A percentile compares a stretch with the other conserved stretches of the same genome.
phyloP scores from a whole-genome alignment of 78 protist genomes.

The slime mould (Dictyostelium discoideum) region DNA sequence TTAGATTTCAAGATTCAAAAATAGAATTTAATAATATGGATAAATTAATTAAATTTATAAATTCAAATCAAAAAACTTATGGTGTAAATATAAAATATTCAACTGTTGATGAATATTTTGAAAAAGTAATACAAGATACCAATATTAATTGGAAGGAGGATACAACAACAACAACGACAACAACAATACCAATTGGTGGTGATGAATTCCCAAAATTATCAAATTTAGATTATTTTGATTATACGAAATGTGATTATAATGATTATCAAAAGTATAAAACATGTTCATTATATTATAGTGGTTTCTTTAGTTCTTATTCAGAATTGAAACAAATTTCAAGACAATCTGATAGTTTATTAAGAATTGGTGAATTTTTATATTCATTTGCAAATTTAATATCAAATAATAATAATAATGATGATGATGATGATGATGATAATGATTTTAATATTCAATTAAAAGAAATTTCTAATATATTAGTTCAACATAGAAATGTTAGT shows the following conservation, averaged over 20 bases:
- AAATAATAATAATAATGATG: background rate
- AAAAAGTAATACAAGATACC: constrained; percentile 12
- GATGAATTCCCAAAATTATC: background rate
- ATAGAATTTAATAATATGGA: constrained; percentile 75
- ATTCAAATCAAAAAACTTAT: background rate
- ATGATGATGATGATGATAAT: background rate
- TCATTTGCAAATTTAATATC: background rate
- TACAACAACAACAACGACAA: background rate
- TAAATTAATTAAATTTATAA: constrained; percentile 43
- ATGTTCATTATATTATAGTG: constrained; percentile 49
- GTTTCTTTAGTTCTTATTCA: constrained; percentile 22
- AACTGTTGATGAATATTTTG: constrained; percentile 39
- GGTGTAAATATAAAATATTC: constrained; percentile 30
- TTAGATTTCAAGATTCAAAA: constrained; percentile 49
- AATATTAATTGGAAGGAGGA: background rate
- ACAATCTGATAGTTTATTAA: constrained; percentile 5
- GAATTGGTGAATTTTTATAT: constrained; percentile 15
- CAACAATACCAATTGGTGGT: background rate
- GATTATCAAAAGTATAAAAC: constrained; percentile 28
- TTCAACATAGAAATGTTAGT: constrained; percentile 36
- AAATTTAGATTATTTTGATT: constrained; percentile 6
- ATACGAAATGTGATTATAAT: background rate
- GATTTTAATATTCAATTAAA: background rate
- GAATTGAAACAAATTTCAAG: constrained; percentile 21
- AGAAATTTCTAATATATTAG: background rate